phyloP scores from a whole-genome alignment of 2,329 filamentous ascomycete species.

The Talaromyces amestolkiae region DNA sequence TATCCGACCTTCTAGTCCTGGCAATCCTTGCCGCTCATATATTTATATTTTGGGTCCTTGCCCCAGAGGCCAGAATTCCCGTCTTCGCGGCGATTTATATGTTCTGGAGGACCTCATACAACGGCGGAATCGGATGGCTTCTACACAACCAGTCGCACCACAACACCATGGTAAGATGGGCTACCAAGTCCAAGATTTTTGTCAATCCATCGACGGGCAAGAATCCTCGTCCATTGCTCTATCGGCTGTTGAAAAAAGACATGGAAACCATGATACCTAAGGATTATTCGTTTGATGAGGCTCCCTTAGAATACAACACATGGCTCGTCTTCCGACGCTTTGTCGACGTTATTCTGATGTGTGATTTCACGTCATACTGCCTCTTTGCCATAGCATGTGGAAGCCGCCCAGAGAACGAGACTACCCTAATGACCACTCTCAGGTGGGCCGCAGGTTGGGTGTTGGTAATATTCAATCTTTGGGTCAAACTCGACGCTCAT shows the following conservation, averaged over 20 bases:
- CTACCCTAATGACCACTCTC: conserved; percentile 62
- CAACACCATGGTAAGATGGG: conserved; percentile 81
- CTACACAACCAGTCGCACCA: conserved; percentile 88
- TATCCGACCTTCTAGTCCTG: conserved; percentile 80
- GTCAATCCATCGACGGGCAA: conserved; percentile 75
- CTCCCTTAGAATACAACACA: conserved; percentile 97
- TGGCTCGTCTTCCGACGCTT: conserved; percentile 95
- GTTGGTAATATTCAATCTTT: conserved; percentile 89
- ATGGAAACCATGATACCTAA: conserved; percentile 90
- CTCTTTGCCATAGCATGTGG: conserved; percentile 90
- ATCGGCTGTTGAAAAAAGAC: conserved; percentile 80
- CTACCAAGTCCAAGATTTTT: conserved; percentile 80
- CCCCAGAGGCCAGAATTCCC: conserved; percentile 66
- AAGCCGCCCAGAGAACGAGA: conserved; percentile 71
- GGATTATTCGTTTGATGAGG: conserved; percentile 90
- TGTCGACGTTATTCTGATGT: conserved; percentile 97
- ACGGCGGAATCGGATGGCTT: conserved; percentile 87
- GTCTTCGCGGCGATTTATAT: conserved; percentile 81
- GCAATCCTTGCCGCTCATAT: conserved; percentile 74
- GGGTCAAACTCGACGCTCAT: conserved; percentile 98
- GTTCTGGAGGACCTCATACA: conserved; percentile 91
- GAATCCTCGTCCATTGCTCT: conserved; percentile 79
- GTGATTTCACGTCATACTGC: conserved; percentile 95
- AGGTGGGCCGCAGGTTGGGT: conserved; percentile 77
- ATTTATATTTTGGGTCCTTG: conserved; percentile 69